Evolutionary conservation across 106 monocot species (phyloP).

Genomic region (Agapanthus africanus): DNA sequence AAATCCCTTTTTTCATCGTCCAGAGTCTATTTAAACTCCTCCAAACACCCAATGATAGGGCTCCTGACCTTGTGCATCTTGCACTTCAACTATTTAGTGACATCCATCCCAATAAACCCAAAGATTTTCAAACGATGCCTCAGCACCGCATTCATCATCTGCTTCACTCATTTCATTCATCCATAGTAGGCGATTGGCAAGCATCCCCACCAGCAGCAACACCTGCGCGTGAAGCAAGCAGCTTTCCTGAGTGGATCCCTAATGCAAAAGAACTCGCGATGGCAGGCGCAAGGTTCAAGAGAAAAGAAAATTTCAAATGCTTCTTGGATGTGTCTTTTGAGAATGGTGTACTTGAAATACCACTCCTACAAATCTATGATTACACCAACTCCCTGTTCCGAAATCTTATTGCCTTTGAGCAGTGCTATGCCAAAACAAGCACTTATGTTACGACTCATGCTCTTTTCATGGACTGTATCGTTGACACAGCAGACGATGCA

Average conservation of each 20-base stretch:
- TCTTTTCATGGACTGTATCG: background rate
- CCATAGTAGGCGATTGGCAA: background rate
- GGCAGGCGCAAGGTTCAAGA: background rate
- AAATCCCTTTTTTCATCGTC: no score
- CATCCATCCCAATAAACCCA: no score
- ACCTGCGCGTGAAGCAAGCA: background rate
- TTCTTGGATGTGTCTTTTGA: background rate
- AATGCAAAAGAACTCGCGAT: background rate
- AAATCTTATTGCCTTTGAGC: no score
- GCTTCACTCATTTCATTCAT: no score
- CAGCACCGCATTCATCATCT: no score
- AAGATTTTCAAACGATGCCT: no score
- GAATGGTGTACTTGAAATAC: background rate
- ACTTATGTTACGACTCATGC: background rate
- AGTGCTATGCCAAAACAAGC: background rate
- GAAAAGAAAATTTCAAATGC: background rate
- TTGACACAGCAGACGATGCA: background rate
- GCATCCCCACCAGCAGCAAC: background rate
- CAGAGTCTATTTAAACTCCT: no score
- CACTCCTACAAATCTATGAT: background rate
- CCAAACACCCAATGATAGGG: no score
- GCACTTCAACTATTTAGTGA: no score
- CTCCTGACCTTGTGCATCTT: no score
- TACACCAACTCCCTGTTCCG: background rate
- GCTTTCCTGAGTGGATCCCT: background rate